Evolutionary conservation across 2,329 filamentous ascomycete genomes (phyloP), one percentile per base, ranked within the genome.

Genomic region (Xylariaceae sp.): DNA sequence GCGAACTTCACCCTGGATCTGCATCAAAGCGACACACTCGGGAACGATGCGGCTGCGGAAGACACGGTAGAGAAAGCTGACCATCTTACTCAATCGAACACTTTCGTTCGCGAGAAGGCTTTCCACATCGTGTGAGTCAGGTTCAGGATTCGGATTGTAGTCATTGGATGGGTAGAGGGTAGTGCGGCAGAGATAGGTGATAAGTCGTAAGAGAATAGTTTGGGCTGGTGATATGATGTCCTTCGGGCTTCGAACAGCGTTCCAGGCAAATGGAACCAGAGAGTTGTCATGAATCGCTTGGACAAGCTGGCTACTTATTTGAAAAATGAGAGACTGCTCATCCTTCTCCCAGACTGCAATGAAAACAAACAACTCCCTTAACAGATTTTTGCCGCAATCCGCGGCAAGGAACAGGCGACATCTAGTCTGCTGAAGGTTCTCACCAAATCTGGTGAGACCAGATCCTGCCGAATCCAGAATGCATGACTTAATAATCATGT

Each of bases 271-370:
- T 0, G 90, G 90, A 61, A 96, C 84, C 19, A 97, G 71, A 1
- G 88, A 89, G 50, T 89, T 94, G 51, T 90, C 85, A 38, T 96
- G 81, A 35, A 96, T 87, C 0, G 91, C 88, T 60, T 95, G 88
- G 66, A 96, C 88, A 45, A 97, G 95, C 64, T 96, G 90, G 34
- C 89, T 86, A 64, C 94, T 96, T 62, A 96, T 88, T 62, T 95
- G 91, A 71, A 95, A 96, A 57, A 96, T 95, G 29, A 95, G 79
- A 47, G 94, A 89, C 45, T 91, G 85, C 61, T 97, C 90, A 31
- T 89, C 85, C 55, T 96, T 83, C 59, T 96, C 91, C 91, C 91
- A 97, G 8, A 95, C 90, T 4, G 91, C 91, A 48, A 96, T 95
- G 62, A 96, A 96, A 44, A 97, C 94, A 33, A 97, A 73, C 56